Conservation (phyloP, 2,329 filamentous ascomycete species). For the Lachnellula willkommii region DNA sequence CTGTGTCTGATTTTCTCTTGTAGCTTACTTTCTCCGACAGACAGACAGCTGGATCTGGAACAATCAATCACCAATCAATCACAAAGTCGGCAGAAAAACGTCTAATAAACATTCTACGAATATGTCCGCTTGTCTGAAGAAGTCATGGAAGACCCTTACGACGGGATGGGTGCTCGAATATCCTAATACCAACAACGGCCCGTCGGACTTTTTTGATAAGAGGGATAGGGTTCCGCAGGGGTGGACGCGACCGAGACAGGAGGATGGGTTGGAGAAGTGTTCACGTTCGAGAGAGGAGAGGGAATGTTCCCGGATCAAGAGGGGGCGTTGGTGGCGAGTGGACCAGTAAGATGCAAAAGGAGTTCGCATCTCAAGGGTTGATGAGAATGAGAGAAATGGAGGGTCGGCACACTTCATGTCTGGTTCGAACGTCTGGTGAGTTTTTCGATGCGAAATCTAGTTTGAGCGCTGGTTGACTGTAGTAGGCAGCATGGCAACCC, state of each 20-base stretch:
- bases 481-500: too few relatives aligned
- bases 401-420: too few relatives aligned
- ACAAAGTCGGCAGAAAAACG: background rate
- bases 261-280: background rate
- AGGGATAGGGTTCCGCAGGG: conserved; percentile 7
- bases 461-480: too few relatives aligned
- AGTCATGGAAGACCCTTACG: conserved; percentile 18
- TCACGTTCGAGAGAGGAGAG: background rate
- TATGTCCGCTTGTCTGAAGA: conserved; percentile 3
- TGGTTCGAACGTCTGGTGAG: too few relatives aligned
- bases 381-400: too few relatives aligned
- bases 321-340: background rate
- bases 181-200: conserved; percentile 13
- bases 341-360: background rate
- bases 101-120: background rate
- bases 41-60: background rate
- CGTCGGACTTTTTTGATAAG: conserved; percentile 21
- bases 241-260: background rate
- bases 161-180: conserved; percentile 24
- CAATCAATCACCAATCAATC: background rate
- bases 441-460: too few relatives aligned
- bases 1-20: background rate
- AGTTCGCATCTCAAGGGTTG: background rate
- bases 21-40: background rate
- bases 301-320: background rate